Percentiles rank a stretch among this genome's conserved stretches.
These are phyloP conservation scores for Lipomyces yamadae DNA, from an alignment of 805 yeast species.

Conservation along the genomic window DNA sequence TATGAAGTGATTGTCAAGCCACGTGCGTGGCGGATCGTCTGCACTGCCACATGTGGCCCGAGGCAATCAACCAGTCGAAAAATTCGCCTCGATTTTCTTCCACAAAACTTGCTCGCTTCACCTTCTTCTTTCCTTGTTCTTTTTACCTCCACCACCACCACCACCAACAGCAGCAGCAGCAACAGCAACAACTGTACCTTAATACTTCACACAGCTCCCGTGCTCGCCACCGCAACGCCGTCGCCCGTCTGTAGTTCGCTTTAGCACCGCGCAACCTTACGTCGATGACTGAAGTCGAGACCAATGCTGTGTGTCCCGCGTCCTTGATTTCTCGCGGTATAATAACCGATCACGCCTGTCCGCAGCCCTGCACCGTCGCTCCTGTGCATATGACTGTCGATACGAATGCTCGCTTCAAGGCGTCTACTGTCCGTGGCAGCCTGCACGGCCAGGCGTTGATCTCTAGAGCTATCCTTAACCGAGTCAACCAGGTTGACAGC, in stretches of 20 bases:
- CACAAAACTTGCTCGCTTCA: neutral
- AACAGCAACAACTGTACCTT: neutral
- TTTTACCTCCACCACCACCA: neutral
- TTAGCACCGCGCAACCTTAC: constrained; percentile 12
- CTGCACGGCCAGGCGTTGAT: constrained; percentile 33
- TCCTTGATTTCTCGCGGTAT: constrained; percentile 31
- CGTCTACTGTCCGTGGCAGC: constrained; percentile 15
- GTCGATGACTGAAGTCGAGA: constrained; percentile 39
- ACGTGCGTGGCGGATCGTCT: neutral
- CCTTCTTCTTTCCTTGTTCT: neutral
- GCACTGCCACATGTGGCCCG: neutral
- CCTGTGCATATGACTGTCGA: constrained; percentile 12
- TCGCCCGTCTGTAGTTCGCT: constrained; percentile 2
- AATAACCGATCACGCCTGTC: constrained; percentile 12
- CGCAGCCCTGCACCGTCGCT: constrained; percentile 4
- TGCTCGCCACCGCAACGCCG: neutral
- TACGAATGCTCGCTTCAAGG: constrained; percentile 9
- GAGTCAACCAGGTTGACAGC: constrained; percentile 51
- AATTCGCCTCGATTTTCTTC: neutral
- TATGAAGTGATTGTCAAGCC: no score
- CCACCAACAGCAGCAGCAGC: neutral
- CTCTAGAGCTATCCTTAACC: constrained; percentile 34
- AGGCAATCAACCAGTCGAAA: neutral
- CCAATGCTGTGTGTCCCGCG: constrained; percentile 38
- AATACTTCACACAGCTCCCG: constrained; percentile 8